Evolutionary conservation across 805 yeast species (phyloP).

Genomic region (Saccharomycopsis fodiens): DNA sequence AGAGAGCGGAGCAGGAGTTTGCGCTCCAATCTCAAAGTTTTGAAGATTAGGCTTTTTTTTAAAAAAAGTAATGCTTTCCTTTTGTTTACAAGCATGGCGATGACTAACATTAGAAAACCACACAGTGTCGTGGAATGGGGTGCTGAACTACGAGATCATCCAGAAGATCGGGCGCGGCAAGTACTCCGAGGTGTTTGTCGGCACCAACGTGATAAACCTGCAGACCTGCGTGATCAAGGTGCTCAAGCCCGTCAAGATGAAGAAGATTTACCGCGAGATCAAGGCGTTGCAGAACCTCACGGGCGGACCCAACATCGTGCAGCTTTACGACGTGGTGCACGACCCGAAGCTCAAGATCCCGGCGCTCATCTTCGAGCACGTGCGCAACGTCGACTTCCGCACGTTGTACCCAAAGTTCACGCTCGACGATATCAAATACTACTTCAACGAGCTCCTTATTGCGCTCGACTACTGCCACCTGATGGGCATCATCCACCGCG

Average conservation of each 20-base stretch:
- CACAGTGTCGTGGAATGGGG: slow-evolving; percentile 28
- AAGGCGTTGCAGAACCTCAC: slow-evolving; percentile 78
- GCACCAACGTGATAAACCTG: slow-evolving; percentile 58
- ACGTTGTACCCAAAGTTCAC: slow-evolving; percentile 72
- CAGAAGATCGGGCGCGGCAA: slow-evolving; percentile 87
- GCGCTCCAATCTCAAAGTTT: too few species aligned
- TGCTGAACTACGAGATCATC: slow-evolving; percentile 62
- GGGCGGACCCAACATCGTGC: slow-evolving; percentile 77
- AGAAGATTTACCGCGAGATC: slow-evolving; percentile 85
- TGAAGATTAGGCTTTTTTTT: too few species aligned
- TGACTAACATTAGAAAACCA: slow-evolving; percentile 10
- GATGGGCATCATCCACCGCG: slow-evolving; percentile 94
- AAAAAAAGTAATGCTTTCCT: too few species aligned
- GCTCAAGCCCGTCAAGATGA: slow-evolving; percentile 85
- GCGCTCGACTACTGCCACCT: slow-evolving; percentile 89
- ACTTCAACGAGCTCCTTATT: slow-evolving; percentile 70
- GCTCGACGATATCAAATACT: slow-evolving; percentile 69
- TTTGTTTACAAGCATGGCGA: too few species aligned
- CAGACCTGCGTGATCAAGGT: slow-evolving; percentile 77
- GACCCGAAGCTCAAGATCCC: slow-evolving; percentile 79
- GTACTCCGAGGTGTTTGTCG: slow-evolving; percentile 92
- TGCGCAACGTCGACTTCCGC: slow-evolving; percentile 77
- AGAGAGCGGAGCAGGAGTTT: too few species aligned
- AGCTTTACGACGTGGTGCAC: slow-evolving; percentile 69
- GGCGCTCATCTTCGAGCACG: slow-evolving; percentile 78